phyloP scores from a whole-genome alignment of 2,329 filamentous ascomycete species.

The Gnomoniopsis smithogilvyi region DNA sequence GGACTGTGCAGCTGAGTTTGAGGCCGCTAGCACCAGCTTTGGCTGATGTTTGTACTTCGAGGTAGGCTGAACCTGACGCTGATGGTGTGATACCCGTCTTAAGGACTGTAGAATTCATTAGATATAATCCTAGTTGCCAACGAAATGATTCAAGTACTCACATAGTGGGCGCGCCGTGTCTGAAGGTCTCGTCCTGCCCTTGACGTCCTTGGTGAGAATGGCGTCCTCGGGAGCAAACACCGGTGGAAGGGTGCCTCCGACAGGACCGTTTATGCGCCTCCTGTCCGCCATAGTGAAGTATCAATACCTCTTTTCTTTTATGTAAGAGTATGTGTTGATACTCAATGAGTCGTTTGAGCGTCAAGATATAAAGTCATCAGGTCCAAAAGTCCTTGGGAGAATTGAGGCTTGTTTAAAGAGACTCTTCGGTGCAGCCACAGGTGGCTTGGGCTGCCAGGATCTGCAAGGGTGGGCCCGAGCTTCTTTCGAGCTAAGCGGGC shows the following conservation, averaged over 20 bases:
- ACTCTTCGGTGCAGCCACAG: background rate
- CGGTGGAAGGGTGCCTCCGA: constrained; percentile 71
- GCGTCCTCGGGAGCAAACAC: constrained; percentile 47
- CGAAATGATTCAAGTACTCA: constrained; percentile 44
- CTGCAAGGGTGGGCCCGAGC: background rate
- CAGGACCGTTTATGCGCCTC: constrained; percentile 85
- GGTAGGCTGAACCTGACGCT: constrained; percentile 87
- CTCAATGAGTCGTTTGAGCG: background rate
- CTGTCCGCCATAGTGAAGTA: constrained; percentile 74
- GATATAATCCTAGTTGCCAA: background rate
- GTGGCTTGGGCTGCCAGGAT: background rate
- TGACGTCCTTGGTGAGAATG: constrained; percentile 35
- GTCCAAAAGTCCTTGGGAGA: background rate
- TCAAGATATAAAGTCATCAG: background rate
- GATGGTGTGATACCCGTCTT: constrained; percentile 91
- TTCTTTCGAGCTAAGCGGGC: background rate
- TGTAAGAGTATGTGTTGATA: constrained; percentile 22
- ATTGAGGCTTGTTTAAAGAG: background rate
- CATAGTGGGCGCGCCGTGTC: constrained; percentile 83
- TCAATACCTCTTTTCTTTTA: constrained; percentile 30
- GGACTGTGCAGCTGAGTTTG: constrained; percentile 90
- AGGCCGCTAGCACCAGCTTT: constrained; percentile 51
- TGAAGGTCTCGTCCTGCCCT: constrained; percentile 55
- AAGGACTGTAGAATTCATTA: constrained; percentile 56
- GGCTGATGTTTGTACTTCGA: constrained; percentile 59